Conservation (phyloP, 495 filamentous ascomycete species). For the Cladorrhinum samala region DNA sequence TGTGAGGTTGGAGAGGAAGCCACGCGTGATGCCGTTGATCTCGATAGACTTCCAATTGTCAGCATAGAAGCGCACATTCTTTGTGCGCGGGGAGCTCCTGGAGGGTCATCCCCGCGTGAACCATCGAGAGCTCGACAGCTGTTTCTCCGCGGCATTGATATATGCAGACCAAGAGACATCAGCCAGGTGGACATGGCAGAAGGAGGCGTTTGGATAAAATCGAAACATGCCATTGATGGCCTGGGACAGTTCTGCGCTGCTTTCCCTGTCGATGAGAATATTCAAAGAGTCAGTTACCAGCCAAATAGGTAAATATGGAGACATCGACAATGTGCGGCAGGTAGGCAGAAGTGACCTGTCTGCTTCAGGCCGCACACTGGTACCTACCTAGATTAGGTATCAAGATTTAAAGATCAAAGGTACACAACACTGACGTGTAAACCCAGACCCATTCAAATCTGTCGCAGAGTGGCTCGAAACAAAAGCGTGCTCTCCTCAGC, state of each 20-base stretch:
- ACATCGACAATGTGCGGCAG: no score
- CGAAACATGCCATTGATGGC: not conserved
- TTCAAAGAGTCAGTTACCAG: no score
- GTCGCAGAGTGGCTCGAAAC: not conserved
- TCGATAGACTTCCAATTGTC: not conserved
- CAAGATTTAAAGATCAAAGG: no score
- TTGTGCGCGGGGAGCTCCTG: not conserved
- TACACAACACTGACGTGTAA: not conserved
- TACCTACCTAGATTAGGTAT: no score
- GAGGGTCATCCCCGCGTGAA: not conserved
- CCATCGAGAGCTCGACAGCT: not conserved
- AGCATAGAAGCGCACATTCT: not conserved
- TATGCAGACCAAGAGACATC: not conserved
- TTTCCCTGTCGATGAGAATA: not conserved
- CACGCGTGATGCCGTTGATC: not conserved
- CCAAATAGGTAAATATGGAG: no score
- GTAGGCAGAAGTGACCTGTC: no score
- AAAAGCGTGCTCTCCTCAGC: not conserved
- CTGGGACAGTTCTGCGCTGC: not conserved
- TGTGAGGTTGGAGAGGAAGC: not conserved
- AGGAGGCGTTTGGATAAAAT: not conserved
- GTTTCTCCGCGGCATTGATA: not conserved
- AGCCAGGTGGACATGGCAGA: not conserved
- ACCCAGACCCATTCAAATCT: not conserved
- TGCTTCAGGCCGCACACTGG: no score